Evolutionary conservation across 176 grass and related monocot genomes (phyloP).

Genomic region (Zoysia japonica): DNA sequence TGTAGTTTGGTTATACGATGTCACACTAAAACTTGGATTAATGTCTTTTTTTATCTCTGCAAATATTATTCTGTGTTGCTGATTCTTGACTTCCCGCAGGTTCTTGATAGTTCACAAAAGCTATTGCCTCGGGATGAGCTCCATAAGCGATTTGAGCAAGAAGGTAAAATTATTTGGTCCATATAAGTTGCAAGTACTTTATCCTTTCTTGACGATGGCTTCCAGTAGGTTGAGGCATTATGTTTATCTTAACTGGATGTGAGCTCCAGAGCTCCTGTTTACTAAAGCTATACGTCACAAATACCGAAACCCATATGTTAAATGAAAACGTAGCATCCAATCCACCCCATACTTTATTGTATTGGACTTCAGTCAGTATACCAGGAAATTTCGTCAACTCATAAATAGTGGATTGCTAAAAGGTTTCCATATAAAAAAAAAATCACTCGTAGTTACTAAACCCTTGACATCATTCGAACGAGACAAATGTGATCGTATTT

Average conservation of each 20-base stretch:
- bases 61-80: neutral
- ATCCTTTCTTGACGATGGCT: neutral
- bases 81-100: slow-evolving; percentile 49
- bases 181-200: neutral
- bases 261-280: neutral
- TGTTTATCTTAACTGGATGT: neutral
- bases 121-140: slow-evolving; percentile 74
- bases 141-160: slow-evolving; percentile 76
- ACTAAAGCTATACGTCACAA: neutral
- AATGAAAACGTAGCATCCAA: neutral
- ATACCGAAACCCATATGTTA: neutral
- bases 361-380: neutral
- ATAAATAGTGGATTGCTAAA: neutral
- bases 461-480: neutral
- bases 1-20: neutral
- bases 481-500: neutral
- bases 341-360: neutral
- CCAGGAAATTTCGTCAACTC: neutral
- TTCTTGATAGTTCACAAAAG: slow-evolving; percentile 86
- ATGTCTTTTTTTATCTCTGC: neutral
- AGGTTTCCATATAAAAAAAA: neutral
- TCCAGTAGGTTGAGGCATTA: neutral
- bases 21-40: slow-evolving; percentile 8
- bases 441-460: neutral
- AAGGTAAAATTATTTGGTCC: slow-evolving; percentile 51